Evolutionary conservation across 352 stramenopile species (phyloP).

Genomic region (Pseudoperonospora humuli): DNA sequence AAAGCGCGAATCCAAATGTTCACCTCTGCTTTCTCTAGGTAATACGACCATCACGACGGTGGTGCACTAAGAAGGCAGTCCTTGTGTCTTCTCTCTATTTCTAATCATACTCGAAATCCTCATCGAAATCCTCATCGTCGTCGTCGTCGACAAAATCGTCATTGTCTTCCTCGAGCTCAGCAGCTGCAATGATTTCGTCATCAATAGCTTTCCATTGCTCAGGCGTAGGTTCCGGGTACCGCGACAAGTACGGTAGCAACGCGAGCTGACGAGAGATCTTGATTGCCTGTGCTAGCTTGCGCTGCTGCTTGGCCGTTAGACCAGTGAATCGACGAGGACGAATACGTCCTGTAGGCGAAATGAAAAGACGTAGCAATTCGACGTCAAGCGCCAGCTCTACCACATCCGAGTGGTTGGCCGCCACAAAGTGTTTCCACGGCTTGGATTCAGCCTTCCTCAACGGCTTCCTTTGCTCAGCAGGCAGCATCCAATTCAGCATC

Average conservation of each 20-base stretch:
- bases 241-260: conserved; percentile 66
- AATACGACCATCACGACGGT: conserved; percentile 11
- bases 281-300: conserved; percentile 61
- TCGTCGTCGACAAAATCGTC: conserved; percentile 44
- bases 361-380: conserved; percentile 73
- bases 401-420: conserved; percentile 60
- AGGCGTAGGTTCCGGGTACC: conserved; percentile 73
- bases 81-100: conserved; percentile 34
- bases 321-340: conserved; percentile 73
- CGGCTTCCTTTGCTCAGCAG: conserved; percentile 48
- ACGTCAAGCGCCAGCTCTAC: conserved; percentile 76
- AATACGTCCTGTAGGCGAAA: conserved; percentile 77
- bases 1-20: conserved; percentile 4
- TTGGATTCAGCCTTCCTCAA: conserved; percentile 51
- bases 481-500: conserved; percentile 84
- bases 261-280: conserved; percentile 75
- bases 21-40: conserved; percentile 10
- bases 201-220: conserved; percentile 78
- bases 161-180: conserved; percentile 47
- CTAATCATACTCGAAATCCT: conserved; percentile 60
- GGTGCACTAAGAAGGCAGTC: conserved; percentile 3
- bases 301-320: conserved; percentile 78
- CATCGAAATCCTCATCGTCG: conserved; percentile 53
- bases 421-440: conserved; percentile 75
- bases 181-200: conserved; percentile 62